Evolutionary conservation across 2,329 filamentous ascomycete species (phyloP).

Genomic region (Fusarium devonianum): DNA sequence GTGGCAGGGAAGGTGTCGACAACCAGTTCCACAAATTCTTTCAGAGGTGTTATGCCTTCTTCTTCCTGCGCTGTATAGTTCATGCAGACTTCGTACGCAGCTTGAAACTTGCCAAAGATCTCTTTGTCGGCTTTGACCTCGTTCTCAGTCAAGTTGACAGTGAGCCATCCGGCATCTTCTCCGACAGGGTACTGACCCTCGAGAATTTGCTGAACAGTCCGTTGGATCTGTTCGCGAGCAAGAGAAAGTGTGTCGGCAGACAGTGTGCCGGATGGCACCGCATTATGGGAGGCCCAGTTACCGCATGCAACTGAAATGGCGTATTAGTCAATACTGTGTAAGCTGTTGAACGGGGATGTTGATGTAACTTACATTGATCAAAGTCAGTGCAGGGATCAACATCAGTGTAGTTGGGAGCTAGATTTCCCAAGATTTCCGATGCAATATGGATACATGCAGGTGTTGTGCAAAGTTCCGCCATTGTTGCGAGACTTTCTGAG

Average conservation of each 20-base stretch:
- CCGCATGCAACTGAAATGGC: conserved; percentile 61
- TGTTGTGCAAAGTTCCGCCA: conserved; percentile 27
- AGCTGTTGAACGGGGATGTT: too few species aligned
- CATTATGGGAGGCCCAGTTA: conserved; percentile 69
- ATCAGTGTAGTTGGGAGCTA: conserved; percentile 58
- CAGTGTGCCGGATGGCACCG: conserved; percentile 72
- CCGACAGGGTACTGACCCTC: conserved; percentile 66
- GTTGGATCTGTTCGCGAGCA: background rate
- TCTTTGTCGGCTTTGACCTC: conserved; percentile 58
- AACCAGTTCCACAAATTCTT: conserved; percentile 57
- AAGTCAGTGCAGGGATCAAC: conserved; percentile 76
- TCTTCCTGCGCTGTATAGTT: conserved; percentile 64
- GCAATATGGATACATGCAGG: conserved; percentile 44
- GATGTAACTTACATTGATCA: conserved; percentile 56
- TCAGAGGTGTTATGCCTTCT: conserved; percentile 63
- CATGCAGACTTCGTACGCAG: conserved; percentile 71
- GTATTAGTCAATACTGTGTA: too few species aligned
- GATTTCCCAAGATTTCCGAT: conserved; percentile 42
- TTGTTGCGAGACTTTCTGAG: too few species aligned
- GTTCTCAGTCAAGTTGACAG: conserved; percentile 30
- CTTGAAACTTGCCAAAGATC: conserved; percentile 72
- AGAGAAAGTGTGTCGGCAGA: conserved; percentile 26
- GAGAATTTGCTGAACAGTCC: conserved; percentile 34
- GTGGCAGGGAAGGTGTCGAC: conserved; percentile 15
- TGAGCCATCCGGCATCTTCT: conserved; percentile 29